These are phyloP conservation scores for Apiospora sp. DNA, from an alignment of 2,329 filamentous ascomycete genomes.

Conservation along the genomic window DNA sequence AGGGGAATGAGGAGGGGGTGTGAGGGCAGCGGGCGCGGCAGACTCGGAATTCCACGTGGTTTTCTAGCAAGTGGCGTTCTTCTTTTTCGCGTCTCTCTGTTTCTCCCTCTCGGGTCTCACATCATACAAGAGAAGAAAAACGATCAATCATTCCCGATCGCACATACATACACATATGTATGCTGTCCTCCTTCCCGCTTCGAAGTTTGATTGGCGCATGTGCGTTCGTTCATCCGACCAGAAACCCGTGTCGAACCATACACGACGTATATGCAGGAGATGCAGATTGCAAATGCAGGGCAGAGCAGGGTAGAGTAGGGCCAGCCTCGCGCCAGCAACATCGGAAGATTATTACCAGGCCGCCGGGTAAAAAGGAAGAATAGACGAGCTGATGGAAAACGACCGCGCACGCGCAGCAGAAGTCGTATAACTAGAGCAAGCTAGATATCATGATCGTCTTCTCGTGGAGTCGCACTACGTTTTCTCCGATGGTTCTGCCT, in stretches of 20 bases:
- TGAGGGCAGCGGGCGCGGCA: neutral
- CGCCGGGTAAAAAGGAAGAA: constrained; percentile 18
- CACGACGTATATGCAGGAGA: constrained; percentile 3
- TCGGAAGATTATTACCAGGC: constrained; percentile 7
- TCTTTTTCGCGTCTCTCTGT: neutral
- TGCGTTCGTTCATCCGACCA: constrained; percentile 6
- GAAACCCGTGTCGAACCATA: constrained; percentile 13
- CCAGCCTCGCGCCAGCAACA: neutral
- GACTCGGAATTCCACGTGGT: neutral
- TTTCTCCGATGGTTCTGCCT: neutral
- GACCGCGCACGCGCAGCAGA: neutral
- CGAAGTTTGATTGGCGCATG: constrained; percentile 1
- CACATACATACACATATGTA: neutral
- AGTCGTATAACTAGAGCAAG: neutral
- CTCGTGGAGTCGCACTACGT: constrained; percentile 7
- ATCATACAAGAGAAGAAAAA: neutral
- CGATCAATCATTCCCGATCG: constrained; percentile 14
- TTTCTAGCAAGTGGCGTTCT: neutral
- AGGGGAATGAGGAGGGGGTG: neutral
- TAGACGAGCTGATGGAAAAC: neutral
- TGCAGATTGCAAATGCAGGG: constrained; percentile 7
- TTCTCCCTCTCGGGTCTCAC: neutral
- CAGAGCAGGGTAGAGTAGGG: neutral
- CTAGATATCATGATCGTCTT: neutral
- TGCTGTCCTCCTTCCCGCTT: neutral